Percentiles rank a stretch among this genome's conserved stretches.
Conservation (phyloP, 164 flowering plant species). For the grape (Vitis vinifera) region DNA sequence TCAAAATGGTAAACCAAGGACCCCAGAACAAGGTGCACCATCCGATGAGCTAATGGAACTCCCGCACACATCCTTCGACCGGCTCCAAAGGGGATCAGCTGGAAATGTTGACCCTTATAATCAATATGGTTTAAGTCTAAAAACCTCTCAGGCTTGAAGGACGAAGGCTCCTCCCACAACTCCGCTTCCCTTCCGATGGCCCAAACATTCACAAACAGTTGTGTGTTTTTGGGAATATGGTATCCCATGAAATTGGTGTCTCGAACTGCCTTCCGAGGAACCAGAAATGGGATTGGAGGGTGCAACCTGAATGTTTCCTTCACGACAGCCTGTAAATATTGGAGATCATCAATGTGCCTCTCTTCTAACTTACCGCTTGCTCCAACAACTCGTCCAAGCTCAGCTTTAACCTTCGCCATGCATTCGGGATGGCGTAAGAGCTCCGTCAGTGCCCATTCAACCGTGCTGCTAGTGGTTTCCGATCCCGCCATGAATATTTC, state of each 20-base stretch:
- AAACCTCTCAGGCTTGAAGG: constrained; percentile 60
- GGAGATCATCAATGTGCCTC: constrained; percentile 37
- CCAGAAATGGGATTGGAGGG: constrained; percentile 55
- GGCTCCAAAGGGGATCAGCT: constrained; percentile 60
- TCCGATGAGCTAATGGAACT: constrained; percentile 37
- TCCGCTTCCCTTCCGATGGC: constrained; percentile 65
- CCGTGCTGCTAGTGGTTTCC: constrained; percentile 55
- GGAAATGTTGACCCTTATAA: constrained; percentile 41
- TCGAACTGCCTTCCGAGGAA: constrained; percentile 44
- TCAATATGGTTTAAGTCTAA: constrained; percentile 29
- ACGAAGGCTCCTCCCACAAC: constrained; percentile 43
- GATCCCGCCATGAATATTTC: constrained; percentile 59
- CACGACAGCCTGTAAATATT: constrained; percentile 48
- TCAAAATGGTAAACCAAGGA: constrained; percentile 49
- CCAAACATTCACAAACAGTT: constrained; percentile 54
- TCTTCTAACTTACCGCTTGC: constrained; percentile 38
- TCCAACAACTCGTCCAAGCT: constrained; percentile 40
- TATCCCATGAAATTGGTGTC: constrained; percentile 46
- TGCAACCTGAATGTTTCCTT: constrained; percentile 62
- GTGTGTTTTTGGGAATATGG: constrained; percentile 46
- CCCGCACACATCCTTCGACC: constrained; percentile 63
- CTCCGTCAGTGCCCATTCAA: constrained; percentile 76
- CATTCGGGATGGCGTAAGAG: constrained; percentile 44
- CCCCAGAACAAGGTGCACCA: constrained; percentile 40
- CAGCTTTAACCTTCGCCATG: constrained; percentile 38